A percentile compares a stretch with the other conserved stretches of the same genome.
phyloP scores from a whole-genome alignment of 352 stramenopile species.

The Globisporangium parvum region DNA sequence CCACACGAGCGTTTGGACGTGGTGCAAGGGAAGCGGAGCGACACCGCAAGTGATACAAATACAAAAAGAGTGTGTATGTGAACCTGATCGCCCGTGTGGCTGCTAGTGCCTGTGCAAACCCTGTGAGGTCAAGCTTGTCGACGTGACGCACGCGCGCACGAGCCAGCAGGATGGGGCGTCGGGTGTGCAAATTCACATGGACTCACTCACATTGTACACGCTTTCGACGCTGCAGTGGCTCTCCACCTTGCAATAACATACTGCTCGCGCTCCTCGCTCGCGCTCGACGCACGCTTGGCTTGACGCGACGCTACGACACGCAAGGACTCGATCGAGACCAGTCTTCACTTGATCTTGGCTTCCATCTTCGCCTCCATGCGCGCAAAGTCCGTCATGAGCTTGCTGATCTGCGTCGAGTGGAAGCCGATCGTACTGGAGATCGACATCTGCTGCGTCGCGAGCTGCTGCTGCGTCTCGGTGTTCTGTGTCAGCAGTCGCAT shows the following conservation, averaged over 20 bases:
- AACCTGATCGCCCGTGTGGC: too few species aligned
- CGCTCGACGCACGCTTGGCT: neutral
- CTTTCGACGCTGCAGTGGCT: too few species aligned
- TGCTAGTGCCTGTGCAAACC: too few species aligned
- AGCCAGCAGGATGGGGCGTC: too few species aligned
- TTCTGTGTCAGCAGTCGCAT: constrained; percentile 80
- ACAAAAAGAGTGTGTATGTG: too few species aligned
- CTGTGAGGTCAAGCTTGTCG: too few species aligned
- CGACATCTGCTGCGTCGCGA: constrained; percentile 69
- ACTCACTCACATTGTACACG: neutral
- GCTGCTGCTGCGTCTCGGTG: constrained; percentile 77
- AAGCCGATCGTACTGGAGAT: constrained; percentile 55
- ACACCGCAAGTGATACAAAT: too few species aligned
- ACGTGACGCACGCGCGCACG: too few species aligned
- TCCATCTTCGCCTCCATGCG: constrained; percentile 79
- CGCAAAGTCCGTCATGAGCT: constrained; percentile 67
- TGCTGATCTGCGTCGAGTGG: constrained; percentile 68
- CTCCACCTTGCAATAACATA: constrained; percentile 3
- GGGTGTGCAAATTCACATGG: too few species aligned
- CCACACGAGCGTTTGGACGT: too few species aligned
- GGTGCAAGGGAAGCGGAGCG: too few species aligned
- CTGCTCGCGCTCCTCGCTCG: neutral
- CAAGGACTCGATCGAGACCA: too few species aligned
- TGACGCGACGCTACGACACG: neutral
- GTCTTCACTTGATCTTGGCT: constrained; percentile 24